A percentile compares a stretch with the other conserved stretches of the same genome.
These are phyloP conservation scores for Inga oerstediana DNA, from an alignment of 306 rosid species.

Conservation along the genomic window DNA sequence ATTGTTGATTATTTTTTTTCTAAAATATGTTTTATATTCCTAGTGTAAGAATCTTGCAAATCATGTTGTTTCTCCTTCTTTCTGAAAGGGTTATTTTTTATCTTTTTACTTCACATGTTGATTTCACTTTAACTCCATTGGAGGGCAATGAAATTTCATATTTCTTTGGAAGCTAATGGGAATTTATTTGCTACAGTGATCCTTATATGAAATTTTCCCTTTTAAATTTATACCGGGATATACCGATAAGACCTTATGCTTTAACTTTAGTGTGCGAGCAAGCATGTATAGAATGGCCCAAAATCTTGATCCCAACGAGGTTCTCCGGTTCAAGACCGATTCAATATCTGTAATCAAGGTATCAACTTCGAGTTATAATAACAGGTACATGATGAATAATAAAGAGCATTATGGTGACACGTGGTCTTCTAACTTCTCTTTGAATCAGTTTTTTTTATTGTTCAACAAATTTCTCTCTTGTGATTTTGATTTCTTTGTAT, in stretches of 20 bases:
- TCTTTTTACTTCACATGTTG: too few relatives aligned
- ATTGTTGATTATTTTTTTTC: too few relatives aligned
- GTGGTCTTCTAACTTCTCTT: neutral
- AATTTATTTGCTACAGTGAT: too few relatives aligned
- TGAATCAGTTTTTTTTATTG: constrained; percentile 1
- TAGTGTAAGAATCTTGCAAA: too few relatives aligned
- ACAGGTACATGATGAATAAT: neutral
- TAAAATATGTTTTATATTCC: too few relatives aligned
- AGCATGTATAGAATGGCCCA: constrained; percentile 87
- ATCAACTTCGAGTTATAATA: constrained; percentile 24
- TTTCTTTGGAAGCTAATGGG: too few relatives aligned
- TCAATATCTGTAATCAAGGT: constrained; percentile 94
- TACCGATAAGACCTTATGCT: constrained; percentile 24
- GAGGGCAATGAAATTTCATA: too few relatives aligned
- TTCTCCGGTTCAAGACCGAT: constrained; percentile 94
- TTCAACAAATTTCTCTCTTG: constrained; percentile 7
- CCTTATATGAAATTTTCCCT: too few relatives aligned
- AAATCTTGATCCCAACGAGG: constrained; percentile 85
- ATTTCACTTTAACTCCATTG: too few relatives aligned
- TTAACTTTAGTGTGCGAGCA: constrained; percentile 89
- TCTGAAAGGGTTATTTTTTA: too few relatives aligned
- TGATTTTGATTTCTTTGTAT: constrained; percentile 32
- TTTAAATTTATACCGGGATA: too few relatives aligned
- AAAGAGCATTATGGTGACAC: neutral
- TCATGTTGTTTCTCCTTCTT: too few relatives aligned